Evolutionary conservation across 768 basidiomycete species (phyloP).

Genomic region (Boletus reticuloceps): DNA sequence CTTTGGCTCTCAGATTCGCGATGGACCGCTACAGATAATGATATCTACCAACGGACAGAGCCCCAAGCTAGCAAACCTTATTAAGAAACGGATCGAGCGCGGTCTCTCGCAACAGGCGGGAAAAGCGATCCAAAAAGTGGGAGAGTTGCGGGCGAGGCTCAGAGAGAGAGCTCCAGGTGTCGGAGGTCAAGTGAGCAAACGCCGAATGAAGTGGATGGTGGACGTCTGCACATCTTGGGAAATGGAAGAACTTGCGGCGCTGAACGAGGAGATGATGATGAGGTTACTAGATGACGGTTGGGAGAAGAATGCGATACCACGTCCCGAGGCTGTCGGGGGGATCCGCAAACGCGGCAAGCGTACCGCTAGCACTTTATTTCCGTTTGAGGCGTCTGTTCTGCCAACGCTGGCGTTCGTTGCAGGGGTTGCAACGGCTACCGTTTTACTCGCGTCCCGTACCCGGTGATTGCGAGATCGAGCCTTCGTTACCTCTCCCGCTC

Average conservation of each 20-base stretch:
- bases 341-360: slow-evolving; percentile 8
- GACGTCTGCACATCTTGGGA: slow-evolving; percentile 83
- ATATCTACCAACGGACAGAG: slow-evolving; percentile 94
- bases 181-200: slow-evolving; percentile 71
- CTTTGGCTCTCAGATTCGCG: slow-evolving; percentile 91
- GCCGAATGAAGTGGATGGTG: slow-evolving; percentile 92
- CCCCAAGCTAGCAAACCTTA: slow-evolving; percentile 84
- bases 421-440: slow-evolving; percentile 40
- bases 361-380: not conserved
- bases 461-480: slow-evolving; percentile 19
- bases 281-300: slow-evolving; percentile 81
- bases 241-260: slow-evolving; percentile 70
- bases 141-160: slow-evolving; percentile 66
- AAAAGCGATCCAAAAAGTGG: slow-evolving; percentile 76
- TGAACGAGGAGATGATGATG: slow-evolving; percentile 65
- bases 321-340: slow-evolving; percentile 41
- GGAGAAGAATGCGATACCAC: slow-evolving; percentile 59
- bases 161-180: slow-evolving; percentile 81
- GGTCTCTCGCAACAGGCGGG: slow-evolving; percentile 73
- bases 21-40: slow-evolving; percentile 92
- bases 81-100: slow-evolving; percentile 65
- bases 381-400: slow-evolving; percentile 23
- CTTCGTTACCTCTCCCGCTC: not conserved
- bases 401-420: slow-evolving; percentile 39
- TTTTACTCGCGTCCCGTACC: slow-evolving; percentile 31